Base-by-base conservation (phyloP, 225 moss, liverwort and hornwort genomes). In the Bryum argenteum region DNA sequence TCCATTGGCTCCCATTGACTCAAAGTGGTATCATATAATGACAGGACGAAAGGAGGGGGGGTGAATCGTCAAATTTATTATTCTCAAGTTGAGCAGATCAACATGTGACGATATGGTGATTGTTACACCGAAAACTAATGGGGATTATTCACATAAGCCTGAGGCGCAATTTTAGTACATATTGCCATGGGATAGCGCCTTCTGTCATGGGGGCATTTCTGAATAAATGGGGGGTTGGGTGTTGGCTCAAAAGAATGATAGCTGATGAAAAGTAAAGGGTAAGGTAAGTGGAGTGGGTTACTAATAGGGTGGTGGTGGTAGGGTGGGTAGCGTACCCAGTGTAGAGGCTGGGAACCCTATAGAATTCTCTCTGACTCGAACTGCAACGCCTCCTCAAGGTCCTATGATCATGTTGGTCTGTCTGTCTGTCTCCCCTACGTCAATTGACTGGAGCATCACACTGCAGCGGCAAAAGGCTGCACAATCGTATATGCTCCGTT, bases 211-310 rank as follows among this genome's bases (percentile, higher is more conserved):
- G 80, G 86, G 86, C 83, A 78, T 80, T 33, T 33, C 83, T 80
- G 80, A 80, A 86, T 83, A 83, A 86, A 80, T 82, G 86, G 33
- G 33, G 28, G 33, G 28, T 2, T 5, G 2, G 28, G 2, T 75
- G 82, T 83, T 77, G 86, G 86, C 86, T 75, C 69, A 19, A 86
- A 86, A 86, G 86, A 86, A 86, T 86, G 77, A 80, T 82, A 24
- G 73, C 69, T 75, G 75, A 58, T 39, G 12, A 58, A 58, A 55
- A 58, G 51, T n/a, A n/a, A n/a, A n/a, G 77, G 50, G 33, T 33
- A 33, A 33, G 33, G 28, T 2, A 28, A 28, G 33, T 33, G 33
- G 33, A 26, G 26, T 26, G 33, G 61, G 61, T 13, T 71, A 80
- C 76, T 75, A 80, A 69, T 71, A 63, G 74, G 72, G 72, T 56